phyloP scores from a whole-genome alignment of 2,329 filamentous ascomycete genomes.

The Colletotrichum graminicola region DNA sequence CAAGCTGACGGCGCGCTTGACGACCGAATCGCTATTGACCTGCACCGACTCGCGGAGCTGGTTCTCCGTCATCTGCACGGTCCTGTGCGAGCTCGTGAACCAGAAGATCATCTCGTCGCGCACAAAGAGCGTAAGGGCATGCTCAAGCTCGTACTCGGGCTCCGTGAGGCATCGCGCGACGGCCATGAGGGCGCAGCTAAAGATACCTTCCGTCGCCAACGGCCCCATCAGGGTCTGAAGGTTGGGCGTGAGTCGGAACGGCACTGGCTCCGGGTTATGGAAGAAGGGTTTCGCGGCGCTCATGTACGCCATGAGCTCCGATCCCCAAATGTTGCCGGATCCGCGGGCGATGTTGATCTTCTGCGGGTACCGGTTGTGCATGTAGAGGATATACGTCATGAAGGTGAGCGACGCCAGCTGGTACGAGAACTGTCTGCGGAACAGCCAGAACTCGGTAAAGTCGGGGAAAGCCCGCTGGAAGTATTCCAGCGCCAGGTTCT shows the following conservation, averaged over 20 bases:
- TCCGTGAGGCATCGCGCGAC: constrained; percentile 95
- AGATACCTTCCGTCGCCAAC: constrained; percentile 95
- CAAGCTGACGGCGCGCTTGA: constrained; percentile 88
- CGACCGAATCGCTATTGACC: constrained; percentile 89
- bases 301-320: constrained; percentile 93
- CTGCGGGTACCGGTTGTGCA: constrained; percentile 94
- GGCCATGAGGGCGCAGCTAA: constrained; percentile 94
- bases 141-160: constrained; percentile 89
- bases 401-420: constrained; percentile 95
- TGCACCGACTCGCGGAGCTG: constrained; percentile 85
- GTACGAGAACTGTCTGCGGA: constrained; percentile 96
- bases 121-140: constrained; percentile 94
- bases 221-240: constrained; percentile 97
- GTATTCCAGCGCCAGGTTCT: constrained; percentile 85
- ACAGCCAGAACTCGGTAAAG: constrained; percentile 97
- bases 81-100: constrained; percentile 84
- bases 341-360: constrained; percentile 92
- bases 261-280: constrained; percentile 94
- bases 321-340: constrained; percentile 95
- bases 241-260: constrained; percentile 97
- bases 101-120: constrained; percentile 98
- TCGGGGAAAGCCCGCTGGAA: constrained; percentile 90
- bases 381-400: constrained; percentile 98
- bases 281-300: constrained; percentile 87
- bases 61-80: constrained; percentile 66